Conservation (phyloP, 371 early-diverging fungal genomes). For the Rhizopus arrhizus region DNA sequence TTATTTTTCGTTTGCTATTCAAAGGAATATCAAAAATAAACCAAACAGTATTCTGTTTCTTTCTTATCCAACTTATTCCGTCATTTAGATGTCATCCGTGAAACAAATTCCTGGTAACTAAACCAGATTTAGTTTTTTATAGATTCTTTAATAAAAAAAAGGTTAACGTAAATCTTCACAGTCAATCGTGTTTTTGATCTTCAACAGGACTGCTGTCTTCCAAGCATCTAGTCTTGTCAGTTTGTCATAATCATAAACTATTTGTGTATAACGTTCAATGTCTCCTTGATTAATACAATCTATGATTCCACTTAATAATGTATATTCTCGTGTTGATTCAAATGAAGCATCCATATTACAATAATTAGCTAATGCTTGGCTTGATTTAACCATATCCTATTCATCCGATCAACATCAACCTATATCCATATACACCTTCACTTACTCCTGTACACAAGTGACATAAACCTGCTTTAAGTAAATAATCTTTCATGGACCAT, state of each 20-base stretch:
- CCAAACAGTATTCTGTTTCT: too few species aligned
- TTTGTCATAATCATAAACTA: constrained; percentile 83
- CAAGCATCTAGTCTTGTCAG: constrained; percentile 91
- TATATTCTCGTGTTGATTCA: constrained; percentile 81
- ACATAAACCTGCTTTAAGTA: constrained; percentile 95
- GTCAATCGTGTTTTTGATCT: constrained; percentile 67
- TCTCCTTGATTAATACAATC: constrained; percentile 81
- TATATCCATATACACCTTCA: background rate
- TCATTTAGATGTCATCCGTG: too few species aligned
- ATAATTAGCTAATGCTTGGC: constrained; percentile 45
- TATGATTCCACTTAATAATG: constrained; percentile 73
- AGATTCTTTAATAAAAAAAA: background rate
- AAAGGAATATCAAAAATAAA: too few species aligned
- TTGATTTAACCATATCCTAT: constrained; percentile 44
- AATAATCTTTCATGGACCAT: constrained; percentile 94
- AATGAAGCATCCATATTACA: constrained; percentile 83
- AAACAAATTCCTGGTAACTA: too few species aligned
- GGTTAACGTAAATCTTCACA: background rate
- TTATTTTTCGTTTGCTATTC: too few species aligned
- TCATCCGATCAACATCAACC: background rate
- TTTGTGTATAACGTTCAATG: constrained; percentile 79
- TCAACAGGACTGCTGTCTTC: constrained; percentile 91
- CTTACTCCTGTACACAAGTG: constrained; percentile 74
- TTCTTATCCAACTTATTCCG: too few species aligned
- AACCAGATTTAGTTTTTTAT: background rate